Conservation (phyloP, 192 early-diverging fungal genomes). For the Backusella circina region DNA sequence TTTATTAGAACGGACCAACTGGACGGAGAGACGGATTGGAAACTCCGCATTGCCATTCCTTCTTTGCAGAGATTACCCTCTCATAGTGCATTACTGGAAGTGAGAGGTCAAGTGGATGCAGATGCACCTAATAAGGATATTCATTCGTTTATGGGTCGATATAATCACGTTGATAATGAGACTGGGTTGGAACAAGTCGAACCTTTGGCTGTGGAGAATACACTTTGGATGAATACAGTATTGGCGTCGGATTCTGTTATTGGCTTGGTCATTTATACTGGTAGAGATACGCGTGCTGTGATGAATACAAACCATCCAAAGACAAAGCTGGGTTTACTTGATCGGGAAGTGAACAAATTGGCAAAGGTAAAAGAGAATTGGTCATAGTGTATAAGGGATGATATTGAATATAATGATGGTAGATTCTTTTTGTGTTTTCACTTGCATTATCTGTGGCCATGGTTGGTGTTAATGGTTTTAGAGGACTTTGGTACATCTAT, state of each 20-base stretch:
- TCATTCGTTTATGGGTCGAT: slow-evolving; percentile 83
- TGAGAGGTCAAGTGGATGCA: slow-evolving; percentile 75
- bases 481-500: slow-evolving; percentile 89
- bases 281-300: slow-evolving; percentile 88
- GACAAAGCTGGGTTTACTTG: slow-evolving; percentile 89
- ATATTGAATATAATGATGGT: not conserved
- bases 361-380: slow-evolving; percentile 63
- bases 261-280: slow-evolving; percentile 89
- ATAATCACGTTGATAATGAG: slow-evolving; percentile 36
- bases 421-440: slow-evolving; percentile 87
- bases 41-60: slow-evolving; percentile 82
- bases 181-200: slow-evolving; percentile 44
- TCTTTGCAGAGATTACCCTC: slow-evolving; percentile 69
- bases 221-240: slow-evolving; percentile 93
- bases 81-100: slow-evolving; percentile 53
- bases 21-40: slow-evolving; percentile 98
- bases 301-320: slow-evolving; percentile 93
- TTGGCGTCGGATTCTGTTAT: slow-evolving; percentile 87
- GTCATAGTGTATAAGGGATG: not conserved
- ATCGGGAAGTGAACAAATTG: slow-evolving; percentile 86
- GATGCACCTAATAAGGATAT: slow-evolving; percentile 94
- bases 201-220: slow-evolving; percentile 84
- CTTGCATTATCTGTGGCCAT: slow-evolving; percentile 77
- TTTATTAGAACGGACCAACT: slow-evolving; percentile 97
- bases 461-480: slow-evolving; percentile 87